Percentiles rank a stretch among this genome's conserved stretches.
These are phyloP conservation scores for Backusella westeae DNA, from an alignment of 192 early-diverging fungal species.

Conservation along the genomic window DNA sequence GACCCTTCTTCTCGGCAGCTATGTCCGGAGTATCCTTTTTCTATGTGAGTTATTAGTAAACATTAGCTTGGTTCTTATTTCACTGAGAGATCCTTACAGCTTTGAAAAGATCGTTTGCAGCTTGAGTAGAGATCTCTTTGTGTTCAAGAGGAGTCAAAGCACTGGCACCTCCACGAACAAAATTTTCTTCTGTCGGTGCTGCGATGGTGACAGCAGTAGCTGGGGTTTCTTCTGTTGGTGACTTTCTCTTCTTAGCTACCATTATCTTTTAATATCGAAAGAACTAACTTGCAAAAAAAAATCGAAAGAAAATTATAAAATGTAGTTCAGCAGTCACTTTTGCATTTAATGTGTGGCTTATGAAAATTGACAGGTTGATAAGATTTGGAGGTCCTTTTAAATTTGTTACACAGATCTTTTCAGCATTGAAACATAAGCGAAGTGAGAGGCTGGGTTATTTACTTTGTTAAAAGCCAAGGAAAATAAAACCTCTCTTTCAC, in stretches of 20 bases:
- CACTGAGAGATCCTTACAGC: conserved; percentile 11
- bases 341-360: not conserved
- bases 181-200: conserved; percentile 58
- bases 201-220: conserved; percentile 24
- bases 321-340: not conserved
- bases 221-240: conserved; percentile 8
- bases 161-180: conserved; percentile 83
- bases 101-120: conserved; percentile 67
- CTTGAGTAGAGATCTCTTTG: conserved; percentile 75
- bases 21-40: conserved; percentile 17
- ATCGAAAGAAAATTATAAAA: not conserved
- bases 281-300: conserved; percentile 12
- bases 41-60: not conserved
- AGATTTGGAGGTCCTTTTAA: not conserved
- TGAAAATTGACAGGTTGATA: not conserved
- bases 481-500: too few relatives aligned
- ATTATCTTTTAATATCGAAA: conserved; percentile 10
- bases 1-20: conserved; percentile 38
- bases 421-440: not conserved
- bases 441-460: not conserved
- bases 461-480: not conserved
- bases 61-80: not conserved
- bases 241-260: conserved; percentile 21
- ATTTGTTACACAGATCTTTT: not conserved
- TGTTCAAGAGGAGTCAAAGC: conserved; percentile 81